Percentiles rank a stretch among this genome's conserved stretches.
Evolutionary conservation across 306 rosid genomes (phyloP).

Genomic region (Lablab purpureus): DNA sequence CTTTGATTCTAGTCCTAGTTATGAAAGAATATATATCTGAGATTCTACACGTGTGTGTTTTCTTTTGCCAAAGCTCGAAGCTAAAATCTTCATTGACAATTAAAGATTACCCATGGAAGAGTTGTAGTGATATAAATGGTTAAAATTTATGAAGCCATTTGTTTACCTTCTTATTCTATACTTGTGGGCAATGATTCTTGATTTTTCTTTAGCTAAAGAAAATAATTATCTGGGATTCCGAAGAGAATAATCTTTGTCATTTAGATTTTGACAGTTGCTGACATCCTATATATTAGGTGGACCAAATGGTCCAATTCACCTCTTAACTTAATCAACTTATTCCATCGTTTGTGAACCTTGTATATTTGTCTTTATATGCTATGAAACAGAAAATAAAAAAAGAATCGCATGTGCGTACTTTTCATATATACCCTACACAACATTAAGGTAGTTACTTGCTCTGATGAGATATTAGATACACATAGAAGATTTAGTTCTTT

Average conservation of each 20-base stretch:
- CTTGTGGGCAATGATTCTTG: slow-evolving; percentile 43
- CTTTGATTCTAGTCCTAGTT: background rate
- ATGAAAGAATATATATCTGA: background rate
- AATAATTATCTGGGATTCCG: background rate
- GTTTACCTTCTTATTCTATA: slow-evolving; percentile 39
- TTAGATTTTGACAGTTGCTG: background rate
- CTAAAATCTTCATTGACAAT: background rate
- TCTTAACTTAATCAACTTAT: background rate
- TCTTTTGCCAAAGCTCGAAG: background rate
- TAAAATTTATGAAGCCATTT: slow-evolving; percentile 5
- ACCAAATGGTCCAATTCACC: slow-evolving; percentile 42
- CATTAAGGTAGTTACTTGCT: background rate
- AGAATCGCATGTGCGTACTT: background rate
- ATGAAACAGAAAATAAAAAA: background rate
- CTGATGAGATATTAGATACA: background rate
- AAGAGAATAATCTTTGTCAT: slow-evolving; percentile 34
- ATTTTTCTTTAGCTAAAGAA: slow-evolving; percentile 7
- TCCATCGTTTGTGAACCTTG: slow-evolving; percentile 8
- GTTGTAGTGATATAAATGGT: slow-evolving; percentile 8
- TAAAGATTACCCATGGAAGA: background rate
- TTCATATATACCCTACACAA: background rate
- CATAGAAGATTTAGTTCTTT: background rate
- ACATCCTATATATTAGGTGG: slow-evolving; percentile 22
- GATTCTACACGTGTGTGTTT: too few species aligned
- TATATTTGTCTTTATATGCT: slow-evolving; percentile 34